Evolutionary conservation across 2,329 filamentous ascomycete genomes (phyloP).

Genomic region (Penicillium decumbens): DNA sequence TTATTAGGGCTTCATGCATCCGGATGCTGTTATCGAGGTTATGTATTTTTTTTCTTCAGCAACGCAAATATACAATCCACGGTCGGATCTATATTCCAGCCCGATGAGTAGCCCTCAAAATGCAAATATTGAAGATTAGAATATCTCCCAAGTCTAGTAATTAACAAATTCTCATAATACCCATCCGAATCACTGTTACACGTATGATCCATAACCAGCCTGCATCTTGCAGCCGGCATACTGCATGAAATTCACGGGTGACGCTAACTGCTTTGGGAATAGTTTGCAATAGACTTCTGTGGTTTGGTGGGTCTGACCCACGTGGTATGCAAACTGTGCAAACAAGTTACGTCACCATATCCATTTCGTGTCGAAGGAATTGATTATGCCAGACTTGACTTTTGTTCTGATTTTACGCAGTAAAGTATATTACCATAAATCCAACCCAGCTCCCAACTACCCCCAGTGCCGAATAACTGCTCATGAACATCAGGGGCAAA

Average conservation of each 20-base stretch:
- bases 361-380: not conserved
- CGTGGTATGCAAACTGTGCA: conserved; percentile 23
- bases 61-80: not conserved
- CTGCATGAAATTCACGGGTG: conserved; percentile 14
- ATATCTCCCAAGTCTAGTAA: not conserved
- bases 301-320: conserved; percentile 21
- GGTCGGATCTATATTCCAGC: not conserved
- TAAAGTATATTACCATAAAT: conserved; percentile 88
- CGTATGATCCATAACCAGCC: conserved; percentile 12
- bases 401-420: conserved; percentile 26
- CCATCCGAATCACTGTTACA: not conserved
- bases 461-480: conserved; percentile 88
- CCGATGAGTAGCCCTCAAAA: not conserved
- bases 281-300: conserved; percentile 19
- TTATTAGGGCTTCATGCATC: not conserved
- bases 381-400: not conserved
- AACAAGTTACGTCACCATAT: conserved; percentile 15
- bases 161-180: not conserved
- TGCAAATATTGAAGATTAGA: too few relatives aligned
- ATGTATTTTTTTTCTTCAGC: not conserved
- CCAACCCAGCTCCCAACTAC: conserved; percentile 94
- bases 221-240: conserved; percentile 17
- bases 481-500: conserved; percentile 93
- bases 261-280: conserved; percentile 14
- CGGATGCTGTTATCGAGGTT: not conserved